phyloP scores from a whole-genome alignment of 2,329 filamentous ascomycete species.

The Xylaria arbuscula region DNA sequence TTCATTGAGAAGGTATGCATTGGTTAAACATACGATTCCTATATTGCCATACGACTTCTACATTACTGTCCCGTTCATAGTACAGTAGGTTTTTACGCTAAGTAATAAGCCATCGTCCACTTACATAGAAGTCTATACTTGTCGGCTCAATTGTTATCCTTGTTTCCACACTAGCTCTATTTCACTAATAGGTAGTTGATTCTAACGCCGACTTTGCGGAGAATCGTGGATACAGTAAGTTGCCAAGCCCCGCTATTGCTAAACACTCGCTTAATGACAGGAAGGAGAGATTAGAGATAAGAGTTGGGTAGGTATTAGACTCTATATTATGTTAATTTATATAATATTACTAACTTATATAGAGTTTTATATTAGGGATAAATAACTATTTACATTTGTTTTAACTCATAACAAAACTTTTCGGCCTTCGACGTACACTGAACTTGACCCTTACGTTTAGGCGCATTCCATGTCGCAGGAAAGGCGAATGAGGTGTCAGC shows the following conservation, averaged over 20 bases:
- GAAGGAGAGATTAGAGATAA: neutral
- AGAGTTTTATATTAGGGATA: too few species aligned
- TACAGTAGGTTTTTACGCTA: neutral
- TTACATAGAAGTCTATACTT: neutral
- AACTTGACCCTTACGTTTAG: too few species aligned
- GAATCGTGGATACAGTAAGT: neutral
- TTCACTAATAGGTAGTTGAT: neutral
- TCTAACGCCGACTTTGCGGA: neutral
- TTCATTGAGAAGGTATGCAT: neutral
- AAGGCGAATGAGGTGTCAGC: too few species aligned
- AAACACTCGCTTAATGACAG: neutral
- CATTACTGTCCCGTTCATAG: neutral
- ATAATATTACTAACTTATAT: too few species aligned
- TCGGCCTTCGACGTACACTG: too few species aligned
- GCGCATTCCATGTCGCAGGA: too few species aligned
- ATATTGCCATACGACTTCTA: constrained; percentile 16
- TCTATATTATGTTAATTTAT: too few species aligned
- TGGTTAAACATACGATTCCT: constrained; percentile 4
- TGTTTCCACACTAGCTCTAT: neutral
- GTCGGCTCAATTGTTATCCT: neutral
- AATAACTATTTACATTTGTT: too few species aligned
- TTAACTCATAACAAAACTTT: too few species aligned
- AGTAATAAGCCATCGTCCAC: neutral
- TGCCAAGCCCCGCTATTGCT: too few species aligned
- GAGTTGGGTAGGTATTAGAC: too few species aligned